Conservation (phyloP, 306 rosid genomes). For the Arachis stenosperma region DNA sequence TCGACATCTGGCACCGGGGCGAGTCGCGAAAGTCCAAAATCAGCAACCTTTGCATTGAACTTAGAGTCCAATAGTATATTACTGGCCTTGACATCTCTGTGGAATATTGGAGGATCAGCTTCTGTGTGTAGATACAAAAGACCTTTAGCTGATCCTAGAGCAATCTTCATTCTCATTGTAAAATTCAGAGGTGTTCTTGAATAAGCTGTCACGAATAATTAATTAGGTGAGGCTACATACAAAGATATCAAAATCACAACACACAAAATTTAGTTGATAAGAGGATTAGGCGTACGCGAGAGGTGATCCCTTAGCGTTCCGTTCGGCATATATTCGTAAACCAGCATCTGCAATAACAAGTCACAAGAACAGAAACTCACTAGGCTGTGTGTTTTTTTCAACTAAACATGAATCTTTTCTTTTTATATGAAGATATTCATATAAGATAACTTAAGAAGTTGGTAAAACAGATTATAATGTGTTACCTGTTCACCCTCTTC, state of each 20-base stretch:
- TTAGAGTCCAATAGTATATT: slow-evolving; percentile 80
- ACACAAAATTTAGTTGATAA: slow-evolving; percentile 8
- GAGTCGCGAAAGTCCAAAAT: slow-evolving; percentile 96
- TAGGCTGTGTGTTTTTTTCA: too few species aligned
- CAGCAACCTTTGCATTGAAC: slow-evolving; percentile 78
- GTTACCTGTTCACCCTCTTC: slow-evolving; percentile 79
- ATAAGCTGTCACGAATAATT: slow-evolving; percentile 49
- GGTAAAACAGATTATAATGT: background rate
- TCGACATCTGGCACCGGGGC: slow-evolving; percentile 87
- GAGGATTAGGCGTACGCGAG: slow-evolving; percentile 56
- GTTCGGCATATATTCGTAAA: slow-evolving; percentile 84
- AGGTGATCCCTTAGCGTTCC: slow-evolving; percentile 86
- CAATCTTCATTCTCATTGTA: slow-evolving; percentile 68
- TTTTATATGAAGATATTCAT: too few species aligned
- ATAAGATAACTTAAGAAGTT: background rate
- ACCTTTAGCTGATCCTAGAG: slow-evolving; percentile 83
- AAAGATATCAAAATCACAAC: slow-evolving; percentile 1
- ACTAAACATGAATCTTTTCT: too few species aligned
- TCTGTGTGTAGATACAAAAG: slow-evolving; percentile 89
- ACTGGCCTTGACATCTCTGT: slow-evolving; percentile 91
- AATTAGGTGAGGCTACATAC: slow-evolving; percentile 14
- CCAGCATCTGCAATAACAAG: slow-evolving; percentile 78
- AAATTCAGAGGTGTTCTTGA: slow-evolving; percentile 64
- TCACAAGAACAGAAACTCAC: too few species aligned
- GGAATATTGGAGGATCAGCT: slow-evolving; percentile 97